Evolutionary conservation across 495 filamentous ascomycete genomes (phyloP), one percentile per base, ranked within the genome.

Genomic region (Penicillium chermesinum): DNA sequence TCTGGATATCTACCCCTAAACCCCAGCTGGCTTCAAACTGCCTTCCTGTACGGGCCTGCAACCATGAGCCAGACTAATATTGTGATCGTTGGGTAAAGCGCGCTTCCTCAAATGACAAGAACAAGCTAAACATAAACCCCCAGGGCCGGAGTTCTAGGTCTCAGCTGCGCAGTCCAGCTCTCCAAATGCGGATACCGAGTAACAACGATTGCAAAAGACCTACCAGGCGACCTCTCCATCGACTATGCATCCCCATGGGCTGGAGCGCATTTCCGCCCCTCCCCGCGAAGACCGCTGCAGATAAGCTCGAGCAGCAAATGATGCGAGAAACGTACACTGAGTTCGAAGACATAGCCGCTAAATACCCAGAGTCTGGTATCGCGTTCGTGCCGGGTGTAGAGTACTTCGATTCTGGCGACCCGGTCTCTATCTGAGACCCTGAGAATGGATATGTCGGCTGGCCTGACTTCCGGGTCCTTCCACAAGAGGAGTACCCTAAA

Each of bases 231-330:
- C 10, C 25, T 30, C 25, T 30, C 25, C 10, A 30, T 30, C 25
- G 25, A 30, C 64, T 80, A 67, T 53, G 71, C 76, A 16, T 79
- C 77, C 10, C 66, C 72, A 8, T 80, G 77, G 77, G 77, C 64
- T 20, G 76, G 77, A 33, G 75, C 74, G 15, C 75, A 73, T 49
- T 70, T 74, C 52, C 72, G 74, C 12, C 69, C 64, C 72, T 30
- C 15, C 67, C 70, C 2, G 67, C 66, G 15, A 41, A 41, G 17
- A 37, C 49, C 10, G 19, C 13, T 1, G 25, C 17, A 2, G 43
- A 42, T 18, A 25, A 35, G 19, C 17, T 35, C 19, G 43, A 52
- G 17, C 43, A 46, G 33, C 37, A 44, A n/a, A 20, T 35, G 10
- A 47, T 21, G 56, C 57, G 45, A 19, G 41, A 49, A n/a, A 52